Base-by-base conservation (phyloP, 2,329 filamentous ascomycete genomes). In the Berkeleyomyces rouxiae region DNA sequence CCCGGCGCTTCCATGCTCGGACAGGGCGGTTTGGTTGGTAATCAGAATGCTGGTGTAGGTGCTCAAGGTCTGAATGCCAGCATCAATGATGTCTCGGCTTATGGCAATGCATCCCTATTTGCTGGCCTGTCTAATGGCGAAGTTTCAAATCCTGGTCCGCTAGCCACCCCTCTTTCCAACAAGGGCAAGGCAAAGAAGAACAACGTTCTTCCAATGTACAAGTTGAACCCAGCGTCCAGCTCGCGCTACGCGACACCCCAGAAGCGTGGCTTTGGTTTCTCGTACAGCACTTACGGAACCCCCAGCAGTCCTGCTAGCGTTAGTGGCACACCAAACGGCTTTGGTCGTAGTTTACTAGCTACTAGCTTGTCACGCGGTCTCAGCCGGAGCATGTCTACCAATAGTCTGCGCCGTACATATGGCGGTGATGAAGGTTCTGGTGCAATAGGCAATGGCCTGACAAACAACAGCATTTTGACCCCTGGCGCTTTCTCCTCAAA, bases 261-360 rank as follows among this genome's bases (percentile, higher is more conserved):
- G 68, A 92, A 90, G 74, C 82, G 87, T 63, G 90, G 89, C 4
- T 96, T 89, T 70, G 92, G 92, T 2, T 95, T 96, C 72, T 90
- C 87, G 1, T 96, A 96, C 74, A 95, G 90, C 67, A 90, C 86
- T 2, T 96, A 95, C 68, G 90, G 89, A 53, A 91, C 87, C 1
- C 90, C 92, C 4, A 85, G 78, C 63, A 88, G 83, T 67, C 82
- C 81, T 31, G 81, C 86, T 3, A 84, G 85, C 70, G 79, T 77
- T 44, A 77, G 82, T 51, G 72, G 72, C 71, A 87, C 87, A 5
- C 87, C 88, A 4, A 84, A 82, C 44, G 79, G 78, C 16, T 75
- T 87, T 60, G 82, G 82, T 33, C 83, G 82, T 69, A 90, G 84
- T 70, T 73, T 91, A 43, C 73, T 81, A 16, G 79, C 78, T 61